These are phyloP conservation scores for Lentinula detonsa DNA, from an alignment of 768 basidiomycete genomes.

Conservation along the genomic window DNA sequence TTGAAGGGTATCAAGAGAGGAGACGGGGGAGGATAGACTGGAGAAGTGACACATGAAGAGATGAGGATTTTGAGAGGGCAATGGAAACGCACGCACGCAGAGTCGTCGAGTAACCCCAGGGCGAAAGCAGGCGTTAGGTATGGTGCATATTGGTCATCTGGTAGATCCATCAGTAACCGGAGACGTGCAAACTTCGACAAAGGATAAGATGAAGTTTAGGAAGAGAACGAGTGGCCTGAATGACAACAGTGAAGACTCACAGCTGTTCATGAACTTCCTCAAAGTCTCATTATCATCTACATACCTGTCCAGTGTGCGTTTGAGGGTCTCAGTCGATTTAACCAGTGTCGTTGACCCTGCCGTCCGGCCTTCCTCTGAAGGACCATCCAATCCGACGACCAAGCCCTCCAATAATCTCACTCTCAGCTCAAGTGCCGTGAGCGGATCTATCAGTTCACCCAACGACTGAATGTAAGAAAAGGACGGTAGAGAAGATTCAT, in stretches of 20 bases:
- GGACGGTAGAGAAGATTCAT: not conserved
- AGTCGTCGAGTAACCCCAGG: slow-evolving; percentile 53
- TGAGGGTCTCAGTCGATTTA: slow-evolving; percentile 55
- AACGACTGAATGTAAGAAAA: not conserved
- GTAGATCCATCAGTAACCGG: not conserved
- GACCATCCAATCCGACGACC: slow-evolving; percentile 56
- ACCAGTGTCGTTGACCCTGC: slow-evolving; percentile 45
- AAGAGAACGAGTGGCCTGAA: not conserved
- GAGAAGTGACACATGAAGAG: slow-evolving; percentile 23
- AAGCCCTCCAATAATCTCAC: slow-evolving; percentile 79
- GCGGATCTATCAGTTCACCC: slow-evolving; percentile 46
- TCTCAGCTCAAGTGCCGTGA: slow-evolving; percentile 66
- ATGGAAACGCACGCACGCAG: slow-evolving; percentile 39
- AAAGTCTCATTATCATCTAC: slow-evolving; percentile 69
- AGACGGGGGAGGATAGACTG: not conserved
- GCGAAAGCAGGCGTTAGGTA: slow-evolving; percentile 73
- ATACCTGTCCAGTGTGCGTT: slow-evolving; percentile 46
- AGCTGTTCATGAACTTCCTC: slow-evolving; percentile 68
- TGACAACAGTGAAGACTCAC: slow-evolving; percentile 31
- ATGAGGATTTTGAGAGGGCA: not conserved
- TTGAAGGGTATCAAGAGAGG: slow-evolving; percentile 53
- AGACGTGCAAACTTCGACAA: too few relatives aligned
- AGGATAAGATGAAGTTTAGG: not conserved
- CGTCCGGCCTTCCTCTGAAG: slow-evolving; percentile 18
- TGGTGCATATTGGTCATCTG: slow-evolving; percentile 76